Evolutionary conservation across 129 eudicot species (phyloP), one percentile per base, ranked within the genome.

Genomic region (Tagetes patula): DNA sequence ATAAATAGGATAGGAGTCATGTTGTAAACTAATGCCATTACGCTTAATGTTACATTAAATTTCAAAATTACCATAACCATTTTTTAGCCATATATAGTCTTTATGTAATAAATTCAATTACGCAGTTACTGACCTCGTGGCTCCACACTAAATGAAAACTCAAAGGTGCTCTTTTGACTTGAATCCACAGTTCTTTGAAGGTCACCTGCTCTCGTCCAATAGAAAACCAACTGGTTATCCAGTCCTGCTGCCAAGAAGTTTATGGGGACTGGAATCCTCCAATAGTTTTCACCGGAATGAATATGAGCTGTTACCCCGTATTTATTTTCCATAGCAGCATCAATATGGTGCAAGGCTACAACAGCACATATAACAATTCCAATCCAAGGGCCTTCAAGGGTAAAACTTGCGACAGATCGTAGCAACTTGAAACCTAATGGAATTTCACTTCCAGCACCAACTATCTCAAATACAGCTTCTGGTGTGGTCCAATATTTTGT

Each of bases 381-480:
- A 1, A 73, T 49, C 69, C 77, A 72, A 14, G 77, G 69, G 38
- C 69, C 69, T 32, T 59, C 10, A 58, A 58, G 14, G 1, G 7
- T 34, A 12, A 72, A 41, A 39, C 49, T n/a, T 9, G n/a, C n/a
- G n/a, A n/a, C n/a, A n/a, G n/a, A n/a, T n/a, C n/a, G n/a, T 59
- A 33, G 36, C 14, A 1, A 2, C 77, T 6, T 13, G 46, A 58
- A 72, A 41, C 55, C 46, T 7, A 32, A 59, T 33, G 77, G 77
- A 43, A 72, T 13, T 59, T 34, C 67, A 13, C 77, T 72, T 72
- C 77, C 76, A 43, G 67, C 69, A 59, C 77, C 77, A 45, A 72
- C 34, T 59, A 72, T 72, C 77, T 42, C 77, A 60, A 72, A 72
- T 59, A 72, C 69, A 72, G 77, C 77, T 43, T 72, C 69, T 3